These are phyloP conservation scores for Ensete glaucum DNA, from an alignment of 176 grass and related monocot species.

Conservation along the genomic window DNA sequence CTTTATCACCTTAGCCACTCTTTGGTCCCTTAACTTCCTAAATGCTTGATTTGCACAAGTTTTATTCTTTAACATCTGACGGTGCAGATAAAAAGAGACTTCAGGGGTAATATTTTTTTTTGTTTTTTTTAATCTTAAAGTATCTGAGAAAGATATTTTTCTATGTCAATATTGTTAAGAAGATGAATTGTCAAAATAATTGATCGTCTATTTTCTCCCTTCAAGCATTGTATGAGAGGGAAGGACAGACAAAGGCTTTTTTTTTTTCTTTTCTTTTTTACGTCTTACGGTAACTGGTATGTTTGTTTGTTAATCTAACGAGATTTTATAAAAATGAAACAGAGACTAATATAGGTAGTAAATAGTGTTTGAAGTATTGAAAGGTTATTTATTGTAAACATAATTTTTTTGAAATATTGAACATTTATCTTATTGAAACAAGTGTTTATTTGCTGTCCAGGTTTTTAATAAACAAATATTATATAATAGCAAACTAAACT, in stretches of 20 bases:
- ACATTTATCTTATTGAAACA: too few relatives aligned
- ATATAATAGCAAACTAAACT: not conserved
- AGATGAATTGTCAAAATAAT: not conserved
- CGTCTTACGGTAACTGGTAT: not conserved
- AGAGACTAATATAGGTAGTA: too few relatives aligned
- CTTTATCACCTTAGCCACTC: constrained; percentile 7
- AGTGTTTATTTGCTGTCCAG: too few relatives aligned
- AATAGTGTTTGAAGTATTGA: too few relatives aligned
- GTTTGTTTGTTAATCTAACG: too few relatives aligned
- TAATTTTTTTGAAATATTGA: too few relatives aligned
- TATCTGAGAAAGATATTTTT: not conserved
- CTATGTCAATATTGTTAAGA: not conserved
- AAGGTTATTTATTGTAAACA: too few relatives aligned
- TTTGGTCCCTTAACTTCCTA: not conserved
- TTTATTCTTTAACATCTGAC: constrained; percentile 2
- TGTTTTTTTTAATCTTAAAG: not conserved
- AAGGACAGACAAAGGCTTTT: not conserved
- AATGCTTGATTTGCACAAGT: not conserved
- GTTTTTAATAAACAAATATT: too few relatives aligned
- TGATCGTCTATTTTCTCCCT: not conserved
- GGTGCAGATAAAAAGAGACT: not conserved
- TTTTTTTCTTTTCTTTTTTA: not conserved
- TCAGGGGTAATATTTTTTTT: not conserved
- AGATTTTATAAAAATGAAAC: too few relatives aligned
- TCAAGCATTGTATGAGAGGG: not conserved